Conservation (phyloP, 257 asterid species). For the Buddleja alternifolia region DNA sequence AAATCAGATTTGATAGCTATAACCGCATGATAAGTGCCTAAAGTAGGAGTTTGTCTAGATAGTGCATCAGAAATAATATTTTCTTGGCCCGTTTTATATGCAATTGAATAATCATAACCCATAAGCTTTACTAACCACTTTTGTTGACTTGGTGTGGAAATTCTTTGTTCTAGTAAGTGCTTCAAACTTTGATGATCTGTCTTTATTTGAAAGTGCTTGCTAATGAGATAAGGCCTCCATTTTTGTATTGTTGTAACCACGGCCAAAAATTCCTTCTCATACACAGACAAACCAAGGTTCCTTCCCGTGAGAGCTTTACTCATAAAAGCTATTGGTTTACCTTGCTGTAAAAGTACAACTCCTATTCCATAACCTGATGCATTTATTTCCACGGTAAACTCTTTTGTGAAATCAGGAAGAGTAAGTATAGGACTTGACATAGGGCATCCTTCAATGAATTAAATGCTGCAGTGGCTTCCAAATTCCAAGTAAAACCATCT, state of each 20-base stretch:
- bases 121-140: not conserved
- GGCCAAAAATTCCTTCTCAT: not conserved
- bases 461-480: not conserved
- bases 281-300: not conserved
- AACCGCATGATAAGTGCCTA: too few relatives aligned
- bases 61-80: too few relatives aligned
- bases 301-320: not conserved
- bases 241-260: not conserved
- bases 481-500: not conserved
- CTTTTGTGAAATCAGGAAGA: conserved; percentile 4
- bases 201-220: not conserved
- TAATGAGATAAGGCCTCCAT: not conserved
- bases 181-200: not conserved
- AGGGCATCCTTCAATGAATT: not conserved
- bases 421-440: not conserved
- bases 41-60: too few relatives aligned
- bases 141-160: not conserved
- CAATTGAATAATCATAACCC: not conserved
- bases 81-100: too few relatives aligned
- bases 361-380: not conserved
- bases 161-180: not conserved
- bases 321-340: conserved; percentile 12
- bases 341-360: not conserved
- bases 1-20: too few relatives aligned
- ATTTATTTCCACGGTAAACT: conserved; percentile 10